Evolutionary conservation across 495 filamentous ascomycete genomes (phyloP).

Genomic region (Penicillium maclennaniae): DNA sequence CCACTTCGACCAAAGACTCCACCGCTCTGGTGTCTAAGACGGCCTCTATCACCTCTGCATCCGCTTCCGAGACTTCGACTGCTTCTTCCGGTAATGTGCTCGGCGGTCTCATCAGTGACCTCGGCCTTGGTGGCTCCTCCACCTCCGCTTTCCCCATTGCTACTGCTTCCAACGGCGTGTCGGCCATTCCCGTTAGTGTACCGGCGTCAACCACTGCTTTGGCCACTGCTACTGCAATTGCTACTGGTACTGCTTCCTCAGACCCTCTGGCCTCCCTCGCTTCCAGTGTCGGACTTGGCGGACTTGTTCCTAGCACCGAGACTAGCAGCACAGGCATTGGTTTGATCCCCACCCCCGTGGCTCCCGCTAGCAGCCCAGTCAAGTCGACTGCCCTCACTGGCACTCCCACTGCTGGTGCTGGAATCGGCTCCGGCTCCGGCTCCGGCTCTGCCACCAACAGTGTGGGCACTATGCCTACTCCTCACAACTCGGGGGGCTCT

Average conservation of each 20-base stretch:
- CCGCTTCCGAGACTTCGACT: background rate
- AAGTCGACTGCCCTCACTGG: conserved; percentile 21
- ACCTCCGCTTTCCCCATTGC: conserved; percentile 1
- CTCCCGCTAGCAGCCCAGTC: conserved; percentile 2
- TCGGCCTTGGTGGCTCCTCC: background rate
- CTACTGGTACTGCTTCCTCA: conserved; percentile 8
- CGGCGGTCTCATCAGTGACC: background rate
- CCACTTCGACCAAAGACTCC: background rate
- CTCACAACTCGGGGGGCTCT: conserved; percentile 15
- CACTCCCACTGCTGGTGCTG: conserved; percentile 28
- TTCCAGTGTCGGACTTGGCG: conserved; percentile 3
- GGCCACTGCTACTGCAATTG: conserved; percentile 14
- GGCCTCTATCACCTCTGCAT: background rate
- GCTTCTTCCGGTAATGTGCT: background rate
- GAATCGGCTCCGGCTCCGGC: background rate
- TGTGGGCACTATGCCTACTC: conserved; percentile 19
- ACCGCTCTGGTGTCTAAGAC: background rate
- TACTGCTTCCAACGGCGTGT: conserved; percentile 1
- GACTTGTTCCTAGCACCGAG: conserved; percentile 3
- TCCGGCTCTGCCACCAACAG: conserved; percentile 16
- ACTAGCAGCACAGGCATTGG: conserved; percentile 13
- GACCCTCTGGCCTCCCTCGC: conserved; percentile 8
- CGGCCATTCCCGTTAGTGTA: conserved; percentile 27
- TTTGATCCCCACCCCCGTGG: conserved; percentile 13
- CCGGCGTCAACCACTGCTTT: conserved; percentile 19